phyloP scores from a whole-genome alignment of 1,139 yeast species.

The Suhomyces wounanorum region DNA sequence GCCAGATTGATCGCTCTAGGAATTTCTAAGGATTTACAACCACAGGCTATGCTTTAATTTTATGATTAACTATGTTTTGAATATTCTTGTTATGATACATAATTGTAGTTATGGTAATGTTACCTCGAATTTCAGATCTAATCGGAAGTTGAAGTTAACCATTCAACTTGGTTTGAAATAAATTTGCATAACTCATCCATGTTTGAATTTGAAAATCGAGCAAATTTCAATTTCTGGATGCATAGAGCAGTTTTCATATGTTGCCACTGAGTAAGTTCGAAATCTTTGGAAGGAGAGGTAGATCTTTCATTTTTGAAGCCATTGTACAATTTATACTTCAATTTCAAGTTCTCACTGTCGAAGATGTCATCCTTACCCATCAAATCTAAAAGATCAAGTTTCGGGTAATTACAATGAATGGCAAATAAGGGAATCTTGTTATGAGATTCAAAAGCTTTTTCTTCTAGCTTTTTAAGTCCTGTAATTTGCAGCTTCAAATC shows the following conservation, averaged over 20 bases:
- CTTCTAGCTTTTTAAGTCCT: conserved; percentile 20
- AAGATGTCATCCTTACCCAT: conserved; percentile 29
- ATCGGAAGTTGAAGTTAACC: conserved; percentile 18
- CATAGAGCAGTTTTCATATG: conserved; percentile 33
- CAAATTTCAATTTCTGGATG: conserved; percentile 27
- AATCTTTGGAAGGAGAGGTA: conserved; percentile 21
- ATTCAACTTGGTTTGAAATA: conserved; percentile 31
- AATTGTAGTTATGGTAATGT: background rate
- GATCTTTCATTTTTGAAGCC: conserved; percentile 6
- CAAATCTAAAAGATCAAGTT: conserved; percentile 36
- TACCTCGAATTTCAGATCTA: too few species aligned
- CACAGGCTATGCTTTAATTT: conserved; percentile 30
- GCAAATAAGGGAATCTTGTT: conserved; percentile 28
- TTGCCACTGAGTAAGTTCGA: conserved; percentile 40
- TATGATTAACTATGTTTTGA: background rate
- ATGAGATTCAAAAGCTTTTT: conserved; percentile 20
- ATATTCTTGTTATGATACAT: background rate
- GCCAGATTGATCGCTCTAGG: conserved; percentile 41
- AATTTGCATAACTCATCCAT: conserved; percentile 30
- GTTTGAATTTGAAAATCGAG: conserved; percentile 27
- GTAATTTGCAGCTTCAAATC: conserved; percentile 24
- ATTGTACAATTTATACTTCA: conserved; percentile 36
- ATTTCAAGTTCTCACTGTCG: conserved; percentile 27
- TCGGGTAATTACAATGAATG: conserved; percentile 43
- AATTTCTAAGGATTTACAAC: conserved; percentile 37